Conservation (phyloP, 305 asterid genomes). For the Petunia hybrid region DNA sequence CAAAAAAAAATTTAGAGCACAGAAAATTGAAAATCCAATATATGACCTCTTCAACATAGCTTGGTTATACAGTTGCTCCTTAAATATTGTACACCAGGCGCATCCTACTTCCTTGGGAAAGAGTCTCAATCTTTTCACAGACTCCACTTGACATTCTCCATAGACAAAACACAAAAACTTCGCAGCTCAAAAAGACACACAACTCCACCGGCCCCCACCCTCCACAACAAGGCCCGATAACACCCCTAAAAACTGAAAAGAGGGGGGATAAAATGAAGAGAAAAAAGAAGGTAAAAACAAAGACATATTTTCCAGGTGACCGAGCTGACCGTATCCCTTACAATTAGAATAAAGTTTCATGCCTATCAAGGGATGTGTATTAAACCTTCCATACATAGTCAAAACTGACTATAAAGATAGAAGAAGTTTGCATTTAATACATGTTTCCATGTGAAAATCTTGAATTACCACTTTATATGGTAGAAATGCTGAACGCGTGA, state of each 20-base stretch:
- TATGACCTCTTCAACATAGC: background rate
- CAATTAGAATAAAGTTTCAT: background rate
- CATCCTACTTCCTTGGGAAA: background rate
- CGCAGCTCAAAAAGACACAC: too few relatives aligned
- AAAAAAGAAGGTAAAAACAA: background rate
- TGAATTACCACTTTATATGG: background rate
- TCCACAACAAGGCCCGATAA: background rate
- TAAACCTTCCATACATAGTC: background rate
- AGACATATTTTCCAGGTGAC: background rate
- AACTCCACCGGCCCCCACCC: background rate
- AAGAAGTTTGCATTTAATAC: background rate
- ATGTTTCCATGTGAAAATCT: background rate
- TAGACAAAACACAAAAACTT: background rate
- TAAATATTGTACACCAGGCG: background rate
- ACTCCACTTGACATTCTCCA: background rate
- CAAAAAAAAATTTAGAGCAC: background rate
- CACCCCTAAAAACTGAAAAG: background rate
- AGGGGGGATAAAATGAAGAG: too few relatives aligned
- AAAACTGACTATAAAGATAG: background rate
- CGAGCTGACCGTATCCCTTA: background rate
- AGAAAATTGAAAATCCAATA: background rate
- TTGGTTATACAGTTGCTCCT: background rate
- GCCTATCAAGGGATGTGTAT: background rate
- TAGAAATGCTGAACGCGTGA: background rate
- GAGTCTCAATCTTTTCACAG: slow-evolving; percentile 6